phyloP scores from a whole-genome alignment of 1,139 yeast species.

The Pichia sp. region DNA sequence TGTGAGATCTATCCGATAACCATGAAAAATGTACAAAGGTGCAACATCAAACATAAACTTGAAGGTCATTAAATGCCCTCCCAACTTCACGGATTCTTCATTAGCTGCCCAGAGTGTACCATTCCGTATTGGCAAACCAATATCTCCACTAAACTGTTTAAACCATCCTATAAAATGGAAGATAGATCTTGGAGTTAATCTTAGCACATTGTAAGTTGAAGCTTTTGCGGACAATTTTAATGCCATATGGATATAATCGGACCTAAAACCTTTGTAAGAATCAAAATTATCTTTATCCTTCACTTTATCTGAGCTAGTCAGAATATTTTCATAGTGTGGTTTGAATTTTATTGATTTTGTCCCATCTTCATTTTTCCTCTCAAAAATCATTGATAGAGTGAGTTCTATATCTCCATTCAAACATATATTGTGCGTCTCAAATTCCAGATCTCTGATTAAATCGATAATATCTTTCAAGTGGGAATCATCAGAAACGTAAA shows the following conservation, averaged over 20 bases:
- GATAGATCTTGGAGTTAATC: constrained; percentile 66
- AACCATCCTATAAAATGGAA: constrained; percentile 78
- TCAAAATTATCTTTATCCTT: constrained; percentile 49
- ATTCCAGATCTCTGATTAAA: constrained; percentile 20
- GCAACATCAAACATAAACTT: constrained; percentile 72
- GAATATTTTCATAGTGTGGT: constrained; percentile 68
- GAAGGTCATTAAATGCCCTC: constrained; percentile 70
- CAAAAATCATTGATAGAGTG: constrained; percentile 55
- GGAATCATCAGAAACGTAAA: constrained; percentile 14
- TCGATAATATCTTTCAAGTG: constrained; percentile 6
- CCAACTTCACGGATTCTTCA: constrained; percentile 47
- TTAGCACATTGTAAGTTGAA: constrained; percentile 50
- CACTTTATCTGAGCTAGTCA: constrained; percentile 62
- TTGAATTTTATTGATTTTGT: constrained; percentile 49
- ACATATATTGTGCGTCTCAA: constrained; percentile 53
- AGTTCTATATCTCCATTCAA: constrained; percentile 59
- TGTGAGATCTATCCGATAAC: constrained; percentile 47
- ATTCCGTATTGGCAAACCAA: constrained; percentile 69
- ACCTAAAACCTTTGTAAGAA: constrained; percentile 74
- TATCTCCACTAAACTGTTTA: constrained; percentile 62
- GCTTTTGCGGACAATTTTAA: constrained; percentile 35
- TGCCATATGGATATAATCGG: constrained; percentile 76
- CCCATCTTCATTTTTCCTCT: constrained; percentile 39
- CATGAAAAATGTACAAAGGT: constrained; percentile 71
- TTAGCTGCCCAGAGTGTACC: constrained; percentile 54